Base-by-base conservation (phyloP, 2,329 filamentous ascomycete genomes). In the Xylariaceae sp. region DNA sequence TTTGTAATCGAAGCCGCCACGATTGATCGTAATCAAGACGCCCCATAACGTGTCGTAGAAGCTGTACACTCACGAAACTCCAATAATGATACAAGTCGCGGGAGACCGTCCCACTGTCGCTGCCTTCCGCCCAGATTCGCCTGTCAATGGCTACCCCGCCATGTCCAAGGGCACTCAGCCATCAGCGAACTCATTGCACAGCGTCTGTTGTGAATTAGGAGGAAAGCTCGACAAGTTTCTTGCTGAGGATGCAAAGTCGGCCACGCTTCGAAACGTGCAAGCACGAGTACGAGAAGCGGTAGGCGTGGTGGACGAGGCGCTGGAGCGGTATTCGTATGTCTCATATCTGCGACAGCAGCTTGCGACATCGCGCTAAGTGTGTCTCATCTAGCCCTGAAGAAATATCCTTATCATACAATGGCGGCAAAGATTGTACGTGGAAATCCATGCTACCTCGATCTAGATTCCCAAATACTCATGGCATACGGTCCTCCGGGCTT, bases 401-500 rank as follows among this genome's bases (percentile, higher is more conserved):
- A 65, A 78, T 97, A 53, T 90, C 91, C 5, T 77, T 97, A 56
- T 95, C 92, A 49, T 99, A 96, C 72, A 99, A 99, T 62, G 94
- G 94, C 65, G 94, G 94, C 53, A 99, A 99, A 70, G 94, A 97
- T 76, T 97, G 92, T 57, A 55, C 31, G 54, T 48, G 42, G 27
- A 47, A 5, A 27, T 7, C 22, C 4, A 5, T 27, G 7, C 22
- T 27, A 27, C 7, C 22, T 5, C 7, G 7, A 27, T 27, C 22
- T 5, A 27, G 22, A 27, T 7, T 7, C 22, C 7, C 22, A 27
- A 27, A 27, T 27, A 7, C 22, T n/a, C 22, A 7, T 7, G 22
- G 22, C 22, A 27, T 27, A 27, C 22, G 4, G 22, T 27, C 22
- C n/a, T n/a, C 22, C 22, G 22, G 22, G 22, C n/a, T n/a, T 27